Evolutionary conservation across 2,329 filamentous ascomycete species (phyloP).

Genomic region (Ceratocystis eucalypticola): DNA sequence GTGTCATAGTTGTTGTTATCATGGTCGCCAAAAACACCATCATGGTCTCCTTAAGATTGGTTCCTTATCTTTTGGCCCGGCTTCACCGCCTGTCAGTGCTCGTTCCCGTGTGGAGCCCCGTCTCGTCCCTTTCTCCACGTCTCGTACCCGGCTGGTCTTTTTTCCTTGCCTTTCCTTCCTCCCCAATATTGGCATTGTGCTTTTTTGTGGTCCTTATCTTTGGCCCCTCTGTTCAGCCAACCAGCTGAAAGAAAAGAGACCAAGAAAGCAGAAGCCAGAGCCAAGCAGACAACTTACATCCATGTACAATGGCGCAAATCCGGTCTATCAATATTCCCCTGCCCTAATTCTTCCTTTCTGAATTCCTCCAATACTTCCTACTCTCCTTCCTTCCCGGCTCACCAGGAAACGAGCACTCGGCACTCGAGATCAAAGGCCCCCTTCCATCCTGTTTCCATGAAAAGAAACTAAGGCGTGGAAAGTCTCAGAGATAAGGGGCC

Average conservation of each 20-base stretch:
- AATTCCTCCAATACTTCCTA: background rate
- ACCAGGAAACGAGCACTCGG: background rate
- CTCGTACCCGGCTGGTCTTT: conserved; percentile 2
- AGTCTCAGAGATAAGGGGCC: conserved; percentile 14
- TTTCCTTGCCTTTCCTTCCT: background rate
- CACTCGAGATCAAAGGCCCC: background rate
- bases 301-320: background rate
- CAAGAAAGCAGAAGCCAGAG: background rate
- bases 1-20: background rate
- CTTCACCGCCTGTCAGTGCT: conserved; percentile 7
- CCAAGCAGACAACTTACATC: background rate
- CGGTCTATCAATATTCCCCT: background rate
- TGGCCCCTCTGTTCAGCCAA: background rate
- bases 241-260: conserved; percentile 4
- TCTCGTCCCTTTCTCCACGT: background rate
- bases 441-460: conserved; percentile 11
- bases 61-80: conserved; percentile 3
- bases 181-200: background rate
- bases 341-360: background rate
- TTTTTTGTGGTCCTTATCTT: background rate
- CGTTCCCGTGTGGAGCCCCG: conserved; percentile 5
- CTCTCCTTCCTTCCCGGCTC: background rate
- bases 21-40: background rate
- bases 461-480: conserved; percentile 16
- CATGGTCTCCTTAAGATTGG: background rate